Evolutionary conservation across 2,329 filamentous ascomycete genomes (phyloP).

Genomic region (Colletotrichum spinosum): DNA sequence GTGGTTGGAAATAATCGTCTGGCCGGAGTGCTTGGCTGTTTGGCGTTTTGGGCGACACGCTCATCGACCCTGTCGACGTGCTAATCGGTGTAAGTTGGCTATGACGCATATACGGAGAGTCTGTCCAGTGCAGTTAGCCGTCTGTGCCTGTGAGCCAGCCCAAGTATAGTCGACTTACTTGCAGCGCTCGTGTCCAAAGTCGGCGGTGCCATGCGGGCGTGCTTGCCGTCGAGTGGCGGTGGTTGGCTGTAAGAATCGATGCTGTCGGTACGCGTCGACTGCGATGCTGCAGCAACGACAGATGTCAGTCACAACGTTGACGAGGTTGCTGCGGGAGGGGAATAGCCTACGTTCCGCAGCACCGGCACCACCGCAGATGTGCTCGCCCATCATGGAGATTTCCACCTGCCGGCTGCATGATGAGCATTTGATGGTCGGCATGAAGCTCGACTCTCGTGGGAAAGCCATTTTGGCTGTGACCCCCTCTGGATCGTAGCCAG

Average conservation of each 20-base stretch:
- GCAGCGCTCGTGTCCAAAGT: constrained; percentile 64
- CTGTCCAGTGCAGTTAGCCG: constrained; percentile 54
- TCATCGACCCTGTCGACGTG: constrained; percentile 68
- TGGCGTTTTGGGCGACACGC: constrained; percentile 72
- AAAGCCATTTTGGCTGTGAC: constrained; percentile 57
- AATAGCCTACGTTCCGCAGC: constrained; percentile 56
- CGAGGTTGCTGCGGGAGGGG: neutral
- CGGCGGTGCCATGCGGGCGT: constrained; percentile 55
- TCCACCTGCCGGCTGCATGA: constrained; percentile 82
- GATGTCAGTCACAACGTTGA: constrained; percentile 1
- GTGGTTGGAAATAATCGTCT: constrained; percentile 59
- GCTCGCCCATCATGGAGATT: constrained; percentile 88
- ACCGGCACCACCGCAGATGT: constrained; percentile 72
- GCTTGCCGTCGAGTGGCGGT: constrained; percentile 48
- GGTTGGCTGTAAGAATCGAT: constrained; percentile 44
- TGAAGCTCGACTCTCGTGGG: constrained; percentile 73
- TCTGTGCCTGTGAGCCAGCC: neutral
- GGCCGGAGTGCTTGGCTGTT: constrained; percentile 55
- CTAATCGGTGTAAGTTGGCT: constrained; percentile 74
- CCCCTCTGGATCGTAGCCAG: constrained; percentile 1
- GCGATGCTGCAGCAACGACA: constrained; percentile 48
- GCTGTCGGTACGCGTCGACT: constrained; percentile 45
- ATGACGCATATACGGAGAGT: constrained; percentile 64
- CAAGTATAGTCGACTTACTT: constrained; percentile 53
- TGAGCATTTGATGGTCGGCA: constrained; percentile 91